These are phyloP conservation scores for Pseudocercospora musae DNA, from an alignment of 2,329 filamentous ascomycete species.

Conservation along the genomic window DNA sequence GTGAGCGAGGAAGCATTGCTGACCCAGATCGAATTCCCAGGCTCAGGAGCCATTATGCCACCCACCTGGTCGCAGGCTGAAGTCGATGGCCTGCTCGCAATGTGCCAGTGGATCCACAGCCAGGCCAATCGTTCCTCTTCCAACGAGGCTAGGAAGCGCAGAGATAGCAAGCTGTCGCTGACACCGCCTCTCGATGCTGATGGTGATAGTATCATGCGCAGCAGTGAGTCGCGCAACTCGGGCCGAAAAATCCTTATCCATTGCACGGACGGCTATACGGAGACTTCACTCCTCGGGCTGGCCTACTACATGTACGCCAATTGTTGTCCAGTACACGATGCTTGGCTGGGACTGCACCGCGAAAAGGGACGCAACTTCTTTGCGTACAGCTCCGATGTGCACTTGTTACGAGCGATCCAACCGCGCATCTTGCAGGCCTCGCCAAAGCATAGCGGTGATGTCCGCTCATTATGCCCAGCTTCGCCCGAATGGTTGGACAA, in stretches of 20 bases:
- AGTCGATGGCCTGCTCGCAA: constrained; percentile 78
- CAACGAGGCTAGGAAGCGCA: constrained; percentile 25
- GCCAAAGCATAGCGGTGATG: constrained; percentile 51
- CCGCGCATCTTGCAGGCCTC: constrained; percentile 71
- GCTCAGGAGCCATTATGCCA: constrained; percentile 86
- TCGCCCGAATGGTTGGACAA: constrained; percentile 77
- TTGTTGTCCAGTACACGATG: constrained; percentile 72
- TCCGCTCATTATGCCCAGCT: constrained; percentile 51
- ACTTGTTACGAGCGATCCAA: constrained; percentile 73
- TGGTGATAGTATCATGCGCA: constrained; percentile 56
- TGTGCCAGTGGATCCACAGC: constrained; percentile 85
- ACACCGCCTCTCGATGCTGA: constrained; percentile 45
- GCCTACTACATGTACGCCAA: constrained; percentile 94
- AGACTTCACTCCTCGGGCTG: constrained; percentile 82
- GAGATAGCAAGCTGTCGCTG: constrained; percentile 44
- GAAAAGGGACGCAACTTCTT: constrained; percentile 88
- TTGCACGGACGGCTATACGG: constrained; percentile 93
- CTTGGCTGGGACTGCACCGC: constrained; percentile 83
- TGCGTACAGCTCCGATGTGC: constrained; percentile 86
- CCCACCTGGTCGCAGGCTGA: constrained; percentile 80
- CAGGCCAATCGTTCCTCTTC: constrained; percentile 57
- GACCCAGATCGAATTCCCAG: constrained; percentile 76
- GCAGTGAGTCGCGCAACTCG: constrained; percentile 2
- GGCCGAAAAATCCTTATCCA: constrained; percentile 79
- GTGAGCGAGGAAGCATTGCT: constrained; percentile 43